A percentile compares a stretch with the other conserved stretches of the same genome.
Evolutionary conservation across 2,329 filamentous ascomycete species (phyloP).

Genomic region (Pseudopithomyces chartarum): DNA sequence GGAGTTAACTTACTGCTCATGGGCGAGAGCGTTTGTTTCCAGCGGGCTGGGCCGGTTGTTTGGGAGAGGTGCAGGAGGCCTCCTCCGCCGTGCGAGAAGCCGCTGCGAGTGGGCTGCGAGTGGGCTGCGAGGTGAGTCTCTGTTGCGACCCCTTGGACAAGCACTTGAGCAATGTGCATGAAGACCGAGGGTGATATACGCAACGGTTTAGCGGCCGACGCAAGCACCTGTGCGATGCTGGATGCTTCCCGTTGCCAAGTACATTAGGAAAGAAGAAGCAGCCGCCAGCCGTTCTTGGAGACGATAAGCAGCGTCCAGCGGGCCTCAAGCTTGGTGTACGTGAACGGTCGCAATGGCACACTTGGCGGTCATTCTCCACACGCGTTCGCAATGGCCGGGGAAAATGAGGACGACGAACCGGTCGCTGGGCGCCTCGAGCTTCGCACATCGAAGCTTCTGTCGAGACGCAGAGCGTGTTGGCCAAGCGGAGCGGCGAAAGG

Average conservation of each 20-base stretch:
- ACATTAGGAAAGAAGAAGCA: slow-evolving; percentile 7
- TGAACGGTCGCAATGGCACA: slow-evolving; percentile 12
- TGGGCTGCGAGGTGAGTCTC: neutral
- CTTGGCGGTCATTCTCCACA: slow-evolving; percentile 33
- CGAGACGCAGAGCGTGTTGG: slow-evolving; percentile 35
- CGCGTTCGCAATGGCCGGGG: slow-evolving; percentile 23
- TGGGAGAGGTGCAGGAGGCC: neutral
- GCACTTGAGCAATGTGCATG: slow-evolving; percentile 11
- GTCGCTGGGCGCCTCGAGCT: slow-evolving; percentile 33
- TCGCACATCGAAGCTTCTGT: slow-evolving; percentile 34
- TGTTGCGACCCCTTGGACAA: neutral
- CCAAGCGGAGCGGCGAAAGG: slow-evolving; percentile 26
- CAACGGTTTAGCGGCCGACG: neutral
- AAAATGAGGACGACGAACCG: slow-evolving; percentile 15
- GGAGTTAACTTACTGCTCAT: neutral
- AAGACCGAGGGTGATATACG: slow-evolving; percentile 7
- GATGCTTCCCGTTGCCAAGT: slow-evolving; percentile 20
- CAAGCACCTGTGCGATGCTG: neutral
- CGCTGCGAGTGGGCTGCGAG: neutral
- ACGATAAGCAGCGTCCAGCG: slow-evolving; percentile 18
- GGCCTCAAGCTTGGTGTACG: slow-evolving; percentile 19
- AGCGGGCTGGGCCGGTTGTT: neutral
- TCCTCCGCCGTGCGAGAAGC: neutral
- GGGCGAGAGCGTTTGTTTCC: slow-evolving; percentile 18
- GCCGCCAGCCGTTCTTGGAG: slow-evolving; percentile 13